A percentile compares a stretch with the other conserved stretches of the same genome.
phyloP scores from a whole-genome alignment of 495 filamentous ascomycete genomes.

The Hypomontagnella monticulosa region DNA sequence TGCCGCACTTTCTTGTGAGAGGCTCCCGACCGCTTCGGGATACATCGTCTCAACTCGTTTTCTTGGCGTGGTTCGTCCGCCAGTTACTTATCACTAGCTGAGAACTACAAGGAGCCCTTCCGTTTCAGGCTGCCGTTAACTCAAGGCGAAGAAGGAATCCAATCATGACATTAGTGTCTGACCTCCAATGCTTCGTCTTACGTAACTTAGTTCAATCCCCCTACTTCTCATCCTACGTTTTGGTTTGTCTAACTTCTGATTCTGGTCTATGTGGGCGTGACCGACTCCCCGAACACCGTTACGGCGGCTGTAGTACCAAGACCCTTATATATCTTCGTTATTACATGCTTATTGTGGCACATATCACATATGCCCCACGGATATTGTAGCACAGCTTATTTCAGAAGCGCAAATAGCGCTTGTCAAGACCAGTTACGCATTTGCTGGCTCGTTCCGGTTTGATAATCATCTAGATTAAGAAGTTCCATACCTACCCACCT shows the following conservation, averaged over 20 bases:
- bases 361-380: not conserved
- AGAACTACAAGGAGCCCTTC: not conserved
- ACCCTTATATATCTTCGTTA: not conserved
- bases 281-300: conserved; percentile 31
- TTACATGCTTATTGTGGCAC: conserved; percentile 1
- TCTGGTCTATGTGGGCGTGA: conserved; percentile 7
- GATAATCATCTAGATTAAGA: not conserved
- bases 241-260: conserved; percentile 23
- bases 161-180: conserved; percentile 14
- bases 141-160: conserved; percentile 14
- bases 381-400: conserved; percentile 14
- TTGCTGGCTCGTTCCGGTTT: not conserved
- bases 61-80: conserved; percentile 6
- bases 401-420: conserved; percentile 24
- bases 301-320: not conserved
- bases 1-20: conserved; percentile 2
- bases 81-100: conserved; percentile 7
- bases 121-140: conserved; percentile 15
- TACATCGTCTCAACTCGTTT: conserved; percentile 15
- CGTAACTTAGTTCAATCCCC: conserved; percentile 17
- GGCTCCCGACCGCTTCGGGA: conserved; percentile 16
- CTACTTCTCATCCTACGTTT: conserved; percentile 6
- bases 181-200: conserved; percentile 10
- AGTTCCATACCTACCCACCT: not conserved
- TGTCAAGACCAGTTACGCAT: conserved; percentile 1